A percentile compares a stretch with the other conserved stretches of the same genome.
Conservation (phyloP, 2,329 filamentous ascomycete species). For the Beauveria scarabaeidicola region DNA sequence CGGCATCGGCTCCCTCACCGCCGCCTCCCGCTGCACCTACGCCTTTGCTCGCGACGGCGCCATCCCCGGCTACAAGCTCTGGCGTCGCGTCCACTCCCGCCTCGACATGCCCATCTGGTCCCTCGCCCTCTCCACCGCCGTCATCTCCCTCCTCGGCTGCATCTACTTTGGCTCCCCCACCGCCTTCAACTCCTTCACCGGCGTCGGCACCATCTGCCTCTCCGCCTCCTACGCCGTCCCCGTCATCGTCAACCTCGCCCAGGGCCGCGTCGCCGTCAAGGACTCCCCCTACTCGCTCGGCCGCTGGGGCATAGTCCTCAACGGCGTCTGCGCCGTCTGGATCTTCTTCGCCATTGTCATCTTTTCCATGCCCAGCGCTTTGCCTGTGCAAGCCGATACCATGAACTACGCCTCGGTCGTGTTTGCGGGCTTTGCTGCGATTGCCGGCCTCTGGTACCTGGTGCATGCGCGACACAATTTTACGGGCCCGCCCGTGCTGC, state of each 20-base stretch:
- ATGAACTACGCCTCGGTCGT: constrained; percentile 64
- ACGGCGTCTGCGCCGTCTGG: constrained; percentile 60
- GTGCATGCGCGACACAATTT: constrained; percentile 55
- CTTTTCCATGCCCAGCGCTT: constrained; percentile 65
- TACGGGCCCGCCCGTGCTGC: constrained; percentile 42
- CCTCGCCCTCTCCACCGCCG: constrained; percentile 56
- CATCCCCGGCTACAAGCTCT: constrained; percentile 60
- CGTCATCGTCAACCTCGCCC: constrained; percentile 61
- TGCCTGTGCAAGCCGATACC: constrained; percentile 44
- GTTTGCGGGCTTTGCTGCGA: constrained; percentile 52
- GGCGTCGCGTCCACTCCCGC: constrained; percentile 54
- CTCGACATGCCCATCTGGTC: constrained; percentile 65
- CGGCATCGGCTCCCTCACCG: constrained; percentile 65
- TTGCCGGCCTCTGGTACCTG: constrained; percentile 56
- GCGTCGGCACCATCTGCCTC: constrained; percentile 71
- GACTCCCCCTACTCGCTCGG: constrained; percentile 62
- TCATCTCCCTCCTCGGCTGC: constrained; percentile 63
- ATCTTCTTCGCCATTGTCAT: constrained; percentile 61
- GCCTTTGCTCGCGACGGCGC: constrained; percentile 69
- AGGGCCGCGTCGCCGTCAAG: constrained; percentile 56
- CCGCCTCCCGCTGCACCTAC: constrained; percentile 65
- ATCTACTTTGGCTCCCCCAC: constrained; percentile 73
- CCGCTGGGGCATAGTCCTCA: constrained; percentile 59
- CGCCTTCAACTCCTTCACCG: constrained; percentile 73
- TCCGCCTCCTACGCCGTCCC: constrained; percentile 68